Evolutionary conservation across 345 rosid genomes (phyloP).

Genomic region (Combretum micranthum): DNA sequence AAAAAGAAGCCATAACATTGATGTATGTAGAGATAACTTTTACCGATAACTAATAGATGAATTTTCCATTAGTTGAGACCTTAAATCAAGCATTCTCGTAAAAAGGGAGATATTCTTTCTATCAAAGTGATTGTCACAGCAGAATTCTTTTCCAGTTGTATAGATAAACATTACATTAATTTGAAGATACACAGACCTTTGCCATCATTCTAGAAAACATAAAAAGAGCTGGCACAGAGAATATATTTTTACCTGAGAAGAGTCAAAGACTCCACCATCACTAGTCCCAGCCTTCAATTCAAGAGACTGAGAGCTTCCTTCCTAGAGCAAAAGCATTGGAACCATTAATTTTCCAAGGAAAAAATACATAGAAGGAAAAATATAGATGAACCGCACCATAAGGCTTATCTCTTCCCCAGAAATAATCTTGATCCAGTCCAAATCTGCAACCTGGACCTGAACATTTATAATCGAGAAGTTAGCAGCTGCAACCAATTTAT

Average conservation of each 20-base stretch:
- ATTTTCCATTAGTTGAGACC: no score
- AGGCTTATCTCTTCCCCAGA: conserved; percentile 75
- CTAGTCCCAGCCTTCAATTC: conserved; percentile 61
- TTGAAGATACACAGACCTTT: no score
- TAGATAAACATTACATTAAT: no score
- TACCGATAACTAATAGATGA: no score
- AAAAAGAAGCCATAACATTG: no score
- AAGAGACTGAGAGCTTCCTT: conserved; percentile 51
- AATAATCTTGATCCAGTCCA: conserved; percentile 85
- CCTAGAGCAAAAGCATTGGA: conserved; percentile 41
- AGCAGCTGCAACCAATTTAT: conserved; percentile 7
- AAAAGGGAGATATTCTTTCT: no score
- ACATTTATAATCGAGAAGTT: conserved; percentile 12
- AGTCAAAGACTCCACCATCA: conserved; percentile 63
- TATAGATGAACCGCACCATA: conserved; percentile 45
- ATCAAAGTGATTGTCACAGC: no score
- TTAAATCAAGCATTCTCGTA: no score
- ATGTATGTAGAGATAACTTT: no score
- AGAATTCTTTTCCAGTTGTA: no score
- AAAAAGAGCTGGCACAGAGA: conserved; percentile 4
- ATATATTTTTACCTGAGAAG: conserved; percentile 62
- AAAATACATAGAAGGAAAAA: neutral
- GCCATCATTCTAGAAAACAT: no score
- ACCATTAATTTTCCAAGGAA: neutral
- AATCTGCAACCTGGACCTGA: conserved; percentile 86